Evolutionary conservation across 257 asterid species (phyloP), one percentile per base, ranked within the genome.

Genomic region (Solanum lycopersicoides): DNA sequence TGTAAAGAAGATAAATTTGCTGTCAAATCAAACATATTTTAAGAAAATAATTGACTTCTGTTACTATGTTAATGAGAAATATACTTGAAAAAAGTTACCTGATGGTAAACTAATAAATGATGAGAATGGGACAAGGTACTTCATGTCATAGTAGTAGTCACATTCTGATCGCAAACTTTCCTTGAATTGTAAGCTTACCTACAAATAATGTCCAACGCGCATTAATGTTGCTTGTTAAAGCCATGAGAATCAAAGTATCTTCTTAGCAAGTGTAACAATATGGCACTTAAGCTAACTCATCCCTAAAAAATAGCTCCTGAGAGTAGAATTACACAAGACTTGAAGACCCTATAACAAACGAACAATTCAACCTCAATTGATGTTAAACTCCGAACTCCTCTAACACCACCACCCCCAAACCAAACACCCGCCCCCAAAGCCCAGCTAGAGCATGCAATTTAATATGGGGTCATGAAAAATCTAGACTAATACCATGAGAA

Each of bases 61-160:
- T 9, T 23, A 2, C 21, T 50, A 13, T 59, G n/a, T 39, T 41
- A 11, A 63, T 10, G 20, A 47, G 15, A 50, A 13, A 28, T 32
- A n/a, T 7, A 23, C 59, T 34, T 41, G 14, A 56, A 23, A 44
- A 42, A 30, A 25, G 3, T 10, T 86, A 96, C 98, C 98, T 85
- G 92, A 83, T 41, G 89, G 90, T 44, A 91, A 21, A 93, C 90
- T 91, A 72, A 92, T 91, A 86, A 95, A 96, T 7, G 98, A 89
- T 60, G 93, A 86, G 75, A 88, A 94, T 18, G 99, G 98, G 42
- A 94, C 88, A 83, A 91, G 88, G 88, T 94, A 96, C 93, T 87
- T 92, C 93, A 87, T 93, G 88, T 96, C 93, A 86, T 82, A 95
- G 77, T 92, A 96, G 56, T 83, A 95, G 77, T 94, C 97, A 86